Base-by-base conservation (phyloP, 2,329 filamentous ascomycete genomes). In the Claviceps arundinis region DNA sequence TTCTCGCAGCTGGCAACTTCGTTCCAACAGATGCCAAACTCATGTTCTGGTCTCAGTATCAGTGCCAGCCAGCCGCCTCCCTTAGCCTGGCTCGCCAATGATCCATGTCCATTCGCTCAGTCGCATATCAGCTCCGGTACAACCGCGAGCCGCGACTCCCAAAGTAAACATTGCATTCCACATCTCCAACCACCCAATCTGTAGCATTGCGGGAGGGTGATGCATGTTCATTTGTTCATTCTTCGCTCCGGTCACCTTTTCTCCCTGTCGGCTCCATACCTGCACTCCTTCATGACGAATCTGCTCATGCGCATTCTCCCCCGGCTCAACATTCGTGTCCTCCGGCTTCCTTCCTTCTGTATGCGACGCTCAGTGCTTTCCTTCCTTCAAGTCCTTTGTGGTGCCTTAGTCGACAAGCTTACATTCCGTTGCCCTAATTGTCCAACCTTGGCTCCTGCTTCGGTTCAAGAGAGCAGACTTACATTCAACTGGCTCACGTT, bases 121-220 rank as follows among this genome's bases (percentile, higher is more conserved):
- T 43, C 41, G 52, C 26, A 41, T 49, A 8, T 48, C 30, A 48
- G 41, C 34, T 37, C 52, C 52, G 26, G 26, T 30, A 30, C 51
- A 51, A 56, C 54, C 54, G 56, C 52, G 48, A 51, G 34, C 53
- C 52, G 52, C 53, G 47, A 49, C 49, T 48, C 43, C 40, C 49
- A 47, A 50, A 34, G 54, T 49, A 51, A 57, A 56, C 51, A 54
- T 56, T 59, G 52, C 57, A 59, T 59, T 59, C 57, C 56, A 57
- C 44, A 44, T 52, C 43, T 13, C 42, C 40, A 17, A 37, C 38
- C 38, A 14, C 5, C 40, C 45, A 7, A 13, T 47, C 16, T 37
- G 45, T 47, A 47, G 34, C 22, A 19, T 37, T 50, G 48, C 34
- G 40, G 38, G 38, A 50, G 37, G 30, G 3, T 30, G 22, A 24